A percentile compares a stretch with the other conserved stretches of the same genome.
Conservation (phyloP, 495 filamentous ascomycete species). For the Rhizodiscina lignyota region DNA sequence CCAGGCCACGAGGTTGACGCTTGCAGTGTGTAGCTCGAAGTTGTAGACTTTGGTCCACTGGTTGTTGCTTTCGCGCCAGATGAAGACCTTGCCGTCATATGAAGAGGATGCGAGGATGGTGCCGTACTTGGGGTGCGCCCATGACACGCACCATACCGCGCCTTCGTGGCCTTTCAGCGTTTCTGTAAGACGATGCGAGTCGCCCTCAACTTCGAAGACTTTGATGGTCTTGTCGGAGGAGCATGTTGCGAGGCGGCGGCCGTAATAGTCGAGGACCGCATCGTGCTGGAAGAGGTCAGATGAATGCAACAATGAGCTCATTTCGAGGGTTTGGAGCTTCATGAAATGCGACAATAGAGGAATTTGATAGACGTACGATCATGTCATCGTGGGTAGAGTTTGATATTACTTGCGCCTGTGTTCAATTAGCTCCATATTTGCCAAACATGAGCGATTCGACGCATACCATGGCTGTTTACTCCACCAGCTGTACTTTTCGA, state of each 20-base stretch:
- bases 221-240: conserved; percentile 97
- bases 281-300: conserved; percentile 49
- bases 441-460: no score
- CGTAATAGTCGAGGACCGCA: conserved; percentile 96
- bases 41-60: conserved; percentile 53
- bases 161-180: conserved; percentile 93
- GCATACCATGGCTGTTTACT: no score
- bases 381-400: conserved; percentile 97
- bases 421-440: background rate
- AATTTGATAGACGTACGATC: conserved; percentile 58
- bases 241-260: conserved; percentile 88
- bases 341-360: no score
- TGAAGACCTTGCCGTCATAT: conserved; percentile 95
- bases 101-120: conserved; percentile 87
- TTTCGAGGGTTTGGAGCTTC: background rate
- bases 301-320: background rate
- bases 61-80: conserved; percentile 76
- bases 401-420: conserved; percentile 67
- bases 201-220: conserved; percentile 96
- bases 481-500: no score
- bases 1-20: conserved; percentile 92
- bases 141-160: conserved; percentile 90
- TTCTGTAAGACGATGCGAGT: conserved; percentile 76
- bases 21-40: conserved; percentile 79
- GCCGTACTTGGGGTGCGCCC: conserved; percentile 97